phyloP scores from a whole-genome alignment of 78 protist genomes.

The Dictyostelium brefeldianum region DNA sequence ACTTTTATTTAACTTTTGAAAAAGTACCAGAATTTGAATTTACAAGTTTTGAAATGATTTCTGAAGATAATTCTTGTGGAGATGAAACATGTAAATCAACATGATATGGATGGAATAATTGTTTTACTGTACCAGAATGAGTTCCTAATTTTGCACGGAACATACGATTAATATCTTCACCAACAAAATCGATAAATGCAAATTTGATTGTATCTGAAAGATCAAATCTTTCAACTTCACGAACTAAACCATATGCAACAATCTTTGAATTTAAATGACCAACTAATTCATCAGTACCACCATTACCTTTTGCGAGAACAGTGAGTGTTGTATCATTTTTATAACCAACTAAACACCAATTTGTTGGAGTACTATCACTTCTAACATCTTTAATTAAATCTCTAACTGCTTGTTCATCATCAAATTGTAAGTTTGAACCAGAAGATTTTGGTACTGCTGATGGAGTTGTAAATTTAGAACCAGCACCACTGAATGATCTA shows the following conservation, averaged over 20 bases:
- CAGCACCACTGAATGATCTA: constrained; percentile 13
- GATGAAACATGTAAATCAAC: constrained; percentile 57
- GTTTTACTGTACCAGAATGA: constrained; percentile 74
- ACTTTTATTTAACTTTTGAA: constrained; percentile 27
- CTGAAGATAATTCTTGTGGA: constrained; percentile 36
- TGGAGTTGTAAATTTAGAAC: constrained; percentile 33
- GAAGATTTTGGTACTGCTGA: constrained; percentile 44
- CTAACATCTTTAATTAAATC: constrained; percentile 69
- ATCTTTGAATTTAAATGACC: constrained; percentile 21
- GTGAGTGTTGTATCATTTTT: constrained; percentile 41
- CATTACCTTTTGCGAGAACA: constrained; percentile 45
- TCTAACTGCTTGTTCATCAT: constrained; percentile 12
- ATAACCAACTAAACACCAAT: constrained; percentile 76
- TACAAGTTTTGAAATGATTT: constrained; percentile 6
- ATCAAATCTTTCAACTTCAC: constrained; percentile 67
- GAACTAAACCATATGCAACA: constrained; percentile 79
- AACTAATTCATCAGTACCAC: constrained; percentile 68
- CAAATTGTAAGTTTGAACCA: constrained; percentile 8
- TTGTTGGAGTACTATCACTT: constrained; percentile 35
- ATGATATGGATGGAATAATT: constrained; percentile 75
- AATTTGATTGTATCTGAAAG: constrained; percentile 74
- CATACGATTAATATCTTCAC: constrained; percentile 81
- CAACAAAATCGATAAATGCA: constrained; percentile 74
- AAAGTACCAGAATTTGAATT: constrained; percentile 57
- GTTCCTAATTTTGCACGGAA: constrained; percentile 83